Evolutionary conservation across 768 basidiomycete species (phyloP), one percentile per base, ranked within the genome.

Genomic region (Tephrocybe rancida): DNA sequence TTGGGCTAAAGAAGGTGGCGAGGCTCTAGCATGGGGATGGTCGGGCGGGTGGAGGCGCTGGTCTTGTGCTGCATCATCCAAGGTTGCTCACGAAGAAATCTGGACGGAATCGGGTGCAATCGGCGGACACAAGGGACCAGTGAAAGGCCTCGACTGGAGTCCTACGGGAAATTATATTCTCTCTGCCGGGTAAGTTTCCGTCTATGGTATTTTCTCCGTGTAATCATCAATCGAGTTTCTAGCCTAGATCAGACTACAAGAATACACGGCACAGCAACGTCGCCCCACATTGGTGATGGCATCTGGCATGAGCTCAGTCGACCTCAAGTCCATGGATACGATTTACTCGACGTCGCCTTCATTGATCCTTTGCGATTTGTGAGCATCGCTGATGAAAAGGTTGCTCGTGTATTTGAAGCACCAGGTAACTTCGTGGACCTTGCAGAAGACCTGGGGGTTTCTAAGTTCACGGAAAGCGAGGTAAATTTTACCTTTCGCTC

Each of bases 271-370:
- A 77, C 83, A 22, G 65, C 76, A 62, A 73, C 69, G 11, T 47
- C 50, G 21, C 18, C 21, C 21, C 42, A 57, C n/a, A 21, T 50
- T 19, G 54, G 56, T 1, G 26, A 49, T 9, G 42, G 56, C 29
- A 54, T 58, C 8, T 96, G 94, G 94, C 88, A 90, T 61, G 97
- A 99, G 66, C 75, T 98, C 24, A 83, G 83, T 24, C 86, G 97
- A 3, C 97, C 97, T 18, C 97, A 99, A 69, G 86, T 98, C 16
- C 97, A 99, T 71, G 97, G 97, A 6, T 98, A 98, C 68, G 95
- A 98, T 64, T 73, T 98, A 32, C 76, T 95, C 16, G 88, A 86
- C 50, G 87, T 84, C 5, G 82, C 81, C 2, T 95, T 93, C 67
- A 77, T 96, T 42, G 79, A 81, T 53, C 75, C 88, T 0, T 73